Evolutionary conservation across 768 basidiomycete species (phyloP).

Genomic region (Mycena galericulata): DNA sequence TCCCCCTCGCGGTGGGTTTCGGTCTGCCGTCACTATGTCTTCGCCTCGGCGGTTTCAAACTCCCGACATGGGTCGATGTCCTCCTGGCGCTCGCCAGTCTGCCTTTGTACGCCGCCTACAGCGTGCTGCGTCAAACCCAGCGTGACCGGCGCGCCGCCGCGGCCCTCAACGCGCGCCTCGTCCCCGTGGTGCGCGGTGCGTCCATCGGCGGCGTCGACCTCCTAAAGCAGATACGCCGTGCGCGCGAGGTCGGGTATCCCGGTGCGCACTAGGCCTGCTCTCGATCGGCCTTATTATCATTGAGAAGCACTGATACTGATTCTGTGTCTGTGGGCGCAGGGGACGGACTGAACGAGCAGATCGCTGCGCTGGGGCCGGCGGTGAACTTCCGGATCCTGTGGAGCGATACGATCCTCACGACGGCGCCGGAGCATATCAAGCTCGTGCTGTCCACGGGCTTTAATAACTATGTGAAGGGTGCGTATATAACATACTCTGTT

Average conservation of each 20-base stretch:
- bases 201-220: slow-evolving; percentile 45
- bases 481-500: too few relatives aligned
- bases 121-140: not conserved
- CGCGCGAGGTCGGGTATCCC: slow-evolving; percentile 46
- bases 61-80: not conserved
- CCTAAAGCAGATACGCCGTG: slow-evolving; percentile 34
- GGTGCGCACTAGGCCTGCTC: slow-evolving; percentile 32
- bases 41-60: not conserved
- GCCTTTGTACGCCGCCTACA: not conserved
- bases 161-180: slow-evolving; percentile 41
- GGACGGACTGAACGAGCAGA: slow-evolving; percentile 13
- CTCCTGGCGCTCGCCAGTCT: slow-evolving; percentile 4
- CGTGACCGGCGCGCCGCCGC: slow-evolving; percentile 15
- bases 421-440: slow-evolving; percentile 41
- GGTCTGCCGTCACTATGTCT: not conserved
- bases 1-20: not conserved
- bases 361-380: slow-evolving; percentile 29
- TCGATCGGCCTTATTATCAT: not conserved
- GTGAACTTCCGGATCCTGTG: slow-evolving; percentile 36
- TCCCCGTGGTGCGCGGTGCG: slow-evolving; percentile 36
- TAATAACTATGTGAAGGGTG: slow-evolving; percentile 43
- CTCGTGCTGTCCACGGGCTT: slow-evolving; percentile 44
- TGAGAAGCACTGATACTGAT: not conserved
- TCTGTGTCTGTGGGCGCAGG: slow-evolving; percentile 3
- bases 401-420: slow-evolving; percentile 34